Conservation (phyloP, 2,329 filamentous ascomycete species). For the Aureobasidium zeae region DNA sequence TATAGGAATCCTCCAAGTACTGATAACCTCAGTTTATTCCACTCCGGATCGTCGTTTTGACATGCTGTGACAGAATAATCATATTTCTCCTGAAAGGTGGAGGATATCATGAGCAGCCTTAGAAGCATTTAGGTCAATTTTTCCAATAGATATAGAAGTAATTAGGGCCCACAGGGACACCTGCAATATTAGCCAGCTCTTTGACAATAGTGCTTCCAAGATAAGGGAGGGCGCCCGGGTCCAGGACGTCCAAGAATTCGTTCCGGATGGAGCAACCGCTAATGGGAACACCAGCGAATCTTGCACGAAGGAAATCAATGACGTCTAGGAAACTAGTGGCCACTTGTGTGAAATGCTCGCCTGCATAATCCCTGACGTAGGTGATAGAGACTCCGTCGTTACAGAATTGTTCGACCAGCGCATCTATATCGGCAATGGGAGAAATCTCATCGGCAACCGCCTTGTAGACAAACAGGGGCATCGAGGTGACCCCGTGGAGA, state of each 20-base stretch:
- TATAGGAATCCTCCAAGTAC: too few species aligned
- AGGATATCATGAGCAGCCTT: too few species aligned
- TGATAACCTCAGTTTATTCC: too few species aligned
- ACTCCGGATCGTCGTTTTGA: too few species aligned
- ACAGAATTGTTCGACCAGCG: conserved; percentile 23
- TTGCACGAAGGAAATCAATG: not conserved
- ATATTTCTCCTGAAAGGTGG: too few species aligned
- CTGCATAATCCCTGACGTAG: not conserved
- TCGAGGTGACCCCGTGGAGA: conserved; percentile 19
- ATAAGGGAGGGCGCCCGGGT: conserved; percentile 1
- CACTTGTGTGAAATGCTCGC: not conserved
- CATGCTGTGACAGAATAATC: too few species aligned
- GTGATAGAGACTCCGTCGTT: not conserved
- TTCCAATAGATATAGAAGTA: too few species aligned
- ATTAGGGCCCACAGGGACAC: too few species aligned
- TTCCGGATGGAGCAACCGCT: not conserved
- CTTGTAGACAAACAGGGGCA: conserved; percentile 28
- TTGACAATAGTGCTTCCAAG: too few species aligned
- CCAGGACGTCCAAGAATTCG: not conserved
- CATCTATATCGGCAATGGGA: conserved; percentile 24
- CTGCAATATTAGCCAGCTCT: too few species aligned
- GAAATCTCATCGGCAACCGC: conserved; percentile 27
- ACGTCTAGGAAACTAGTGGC: not conserved
- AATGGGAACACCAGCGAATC: not conserved
- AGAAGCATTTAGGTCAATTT: too few species aligned